Percentiles rank a stretch among this genome's conserved stretches.
Conservation (phyloP, 2,329 filamentous ascomycete species). For the Boeremia exigua region DNA sequence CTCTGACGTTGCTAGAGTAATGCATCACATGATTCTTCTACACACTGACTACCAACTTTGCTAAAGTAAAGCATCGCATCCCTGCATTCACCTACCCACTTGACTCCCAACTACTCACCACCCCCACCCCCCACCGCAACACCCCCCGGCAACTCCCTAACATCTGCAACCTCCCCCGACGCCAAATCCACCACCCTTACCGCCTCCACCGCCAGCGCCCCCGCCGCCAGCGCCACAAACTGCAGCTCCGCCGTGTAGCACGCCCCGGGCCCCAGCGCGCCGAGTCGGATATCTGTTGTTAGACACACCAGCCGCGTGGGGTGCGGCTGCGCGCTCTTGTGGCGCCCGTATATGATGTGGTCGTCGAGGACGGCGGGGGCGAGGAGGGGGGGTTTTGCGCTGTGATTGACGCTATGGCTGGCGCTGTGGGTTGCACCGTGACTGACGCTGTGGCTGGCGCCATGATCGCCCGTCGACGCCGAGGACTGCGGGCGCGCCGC, state of each 20-base stretch:
- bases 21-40: not conserved
- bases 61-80: too few relatives aligned
- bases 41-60: too few relatives aligned
- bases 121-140: conserved; percentile 45
- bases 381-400: too few relatives aligned
- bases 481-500: conserved; percentile 51
- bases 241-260: conserved; percentile 76
- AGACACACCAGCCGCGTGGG: conserved; percentile 74
- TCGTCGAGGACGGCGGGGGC: conserved; percentile 75
- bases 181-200: conserved; percentile 75
- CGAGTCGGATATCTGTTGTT: conserved; percentile 75
- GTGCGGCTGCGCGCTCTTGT: conserved; percentile 69
- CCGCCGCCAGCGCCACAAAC: conserved; percentile 71
- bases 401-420: too few relatives aligned
- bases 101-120: too few relatives aligned
- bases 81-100: too few relatives aligned
- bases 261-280: conserved; percentile 72
- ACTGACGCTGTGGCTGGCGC: too few relatives aligned
- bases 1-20: too few relatives aligned
- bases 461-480: conserved; percentile 54
- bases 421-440: too few relatives aligned
- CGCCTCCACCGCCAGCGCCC: conserved; percentile 73
- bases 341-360: conserved; percentile 73
- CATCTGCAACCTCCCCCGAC: conserved; percentile 78
- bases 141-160: conserved; percentile 74